Conservation (phyloP, 1,284 basidiomycete genomes). For the Pseudozyma flocculosa region DNA sequence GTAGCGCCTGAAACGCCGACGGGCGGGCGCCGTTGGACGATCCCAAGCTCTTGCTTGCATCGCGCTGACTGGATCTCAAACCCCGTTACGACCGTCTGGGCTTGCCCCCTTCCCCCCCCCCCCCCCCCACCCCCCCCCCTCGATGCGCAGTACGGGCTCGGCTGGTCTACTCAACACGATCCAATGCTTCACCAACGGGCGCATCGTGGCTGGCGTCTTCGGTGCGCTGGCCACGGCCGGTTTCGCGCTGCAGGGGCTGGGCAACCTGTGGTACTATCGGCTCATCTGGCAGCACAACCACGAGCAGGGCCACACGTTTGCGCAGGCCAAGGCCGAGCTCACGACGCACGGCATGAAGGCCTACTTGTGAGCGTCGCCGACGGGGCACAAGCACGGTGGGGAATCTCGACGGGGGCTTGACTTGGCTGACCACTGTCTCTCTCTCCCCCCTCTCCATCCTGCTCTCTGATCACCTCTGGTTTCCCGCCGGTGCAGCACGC, state of each 20-base stretch:
- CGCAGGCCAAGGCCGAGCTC: conserved; percentile 78
- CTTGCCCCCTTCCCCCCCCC: too few species aligned
- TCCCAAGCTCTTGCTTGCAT: too few species aligned
- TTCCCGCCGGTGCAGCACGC: conserved; percentile 2
- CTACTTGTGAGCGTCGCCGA: conserved; percentile 64
- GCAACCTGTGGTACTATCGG: conserved; percentile 78
- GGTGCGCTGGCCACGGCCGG: conserved; percentile 78
- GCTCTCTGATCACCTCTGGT: too few species aligned
- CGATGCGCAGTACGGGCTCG: conserved; percentile 69
- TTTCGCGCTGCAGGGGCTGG: conserved; percentile 82
- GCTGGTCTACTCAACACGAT: conserved; percentile 94
- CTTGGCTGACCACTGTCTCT: too few species aligned
- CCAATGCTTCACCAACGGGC: conserved; percentile 59
- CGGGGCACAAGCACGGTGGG: too few species aligned
- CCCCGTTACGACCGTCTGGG: too few species aligned
- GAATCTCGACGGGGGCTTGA: too few species aligned
- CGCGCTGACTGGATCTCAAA: too few species aligned
- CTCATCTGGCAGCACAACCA: conserved; percentile 80
- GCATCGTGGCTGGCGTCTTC: conserved; percentile 61
- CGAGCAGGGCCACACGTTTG: conserved; percentile 61
- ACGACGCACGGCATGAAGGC: conserved; percentile 81
- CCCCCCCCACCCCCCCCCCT: too few species aligned
- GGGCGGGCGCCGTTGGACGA: too few species aligned
- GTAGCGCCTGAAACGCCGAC: too few species aligned
- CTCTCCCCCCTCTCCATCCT: too few species aligned